phyloP scores from a whole-genome alignment of 208 protist species.

The Borovskyia barvae region DNA sequence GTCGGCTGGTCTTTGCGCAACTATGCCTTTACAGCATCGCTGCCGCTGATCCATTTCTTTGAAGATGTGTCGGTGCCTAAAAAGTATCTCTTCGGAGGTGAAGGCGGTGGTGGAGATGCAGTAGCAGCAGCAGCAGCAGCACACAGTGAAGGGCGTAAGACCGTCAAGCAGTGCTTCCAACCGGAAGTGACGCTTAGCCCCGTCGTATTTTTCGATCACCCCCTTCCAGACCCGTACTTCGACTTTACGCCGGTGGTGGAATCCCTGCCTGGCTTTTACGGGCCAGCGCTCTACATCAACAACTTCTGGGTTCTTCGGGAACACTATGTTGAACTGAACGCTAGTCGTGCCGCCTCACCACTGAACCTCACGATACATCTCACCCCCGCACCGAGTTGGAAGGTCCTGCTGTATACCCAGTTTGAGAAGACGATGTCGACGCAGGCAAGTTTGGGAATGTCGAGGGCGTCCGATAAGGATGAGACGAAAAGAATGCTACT shows the following conservation, averaged over 20 bases:
- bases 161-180: conserved; percentile 56
- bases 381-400: conserved; percentile 49
- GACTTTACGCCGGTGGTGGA: conserved; percentile 40
- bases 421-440: conserved; percentile 77
- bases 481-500: conserved; percentile 94
- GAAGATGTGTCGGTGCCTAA: conserved; percentile 18
- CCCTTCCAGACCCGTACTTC: conserved; percentile 40
- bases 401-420: conserved; percentile 73
- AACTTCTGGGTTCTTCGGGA: conserved; percentile 94
- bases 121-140: background rate
- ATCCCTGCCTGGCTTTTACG: conserved; percentile 46
- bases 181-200: conserved; percentile 67
- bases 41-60: conserved; percentile 26
- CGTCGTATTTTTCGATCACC: conserved; percentile 65
- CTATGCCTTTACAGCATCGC: conserved; percentile 9
- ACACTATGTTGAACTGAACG: conserved; percentile 79
- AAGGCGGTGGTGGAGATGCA: conserved; percentile 2
- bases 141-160: no score
- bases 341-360: conserved; percentile 41
- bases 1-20: conserved; percentile 26
- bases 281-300: conserved; percentile 91
- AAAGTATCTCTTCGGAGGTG: conserved; percentile 22
- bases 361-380: conserved; percentile 63
- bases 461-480: conserved; percentile 48
- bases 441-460: conserved; percentile 68